phyloP scores from a whole-genome alignment of 768 basidiomycete species.

The Sporobolomyces pararoseus region DNA sequence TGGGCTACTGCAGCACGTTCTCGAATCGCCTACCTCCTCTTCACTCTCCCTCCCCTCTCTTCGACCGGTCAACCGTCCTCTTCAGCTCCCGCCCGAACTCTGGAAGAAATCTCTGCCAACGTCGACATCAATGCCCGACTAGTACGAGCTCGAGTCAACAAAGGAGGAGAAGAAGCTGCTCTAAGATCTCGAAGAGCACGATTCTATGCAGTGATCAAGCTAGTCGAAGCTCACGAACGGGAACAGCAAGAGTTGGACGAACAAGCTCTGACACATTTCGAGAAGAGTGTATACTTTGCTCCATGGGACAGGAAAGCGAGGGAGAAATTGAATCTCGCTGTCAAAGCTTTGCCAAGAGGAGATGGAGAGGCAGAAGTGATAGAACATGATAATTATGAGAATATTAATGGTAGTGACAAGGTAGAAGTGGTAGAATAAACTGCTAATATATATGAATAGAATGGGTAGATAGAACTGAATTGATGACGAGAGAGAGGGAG shows the following conservation, averaged over 20 bases:
- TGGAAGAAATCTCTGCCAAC: conserved; percentile 2
- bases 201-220: not conserved
- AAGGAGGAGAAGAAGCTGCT: conserved; percentile 4
- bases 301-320: conserved; percentile 31
- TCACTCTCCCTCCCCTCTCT: conserved; percentile 16
- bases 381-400: not conserved
- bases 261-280: not conserved
- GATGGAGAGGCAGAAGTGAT: not conserved
- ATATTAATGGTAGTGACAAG: not conserved
- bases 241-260: not conserved
- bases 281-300: conserved; percentile 22
- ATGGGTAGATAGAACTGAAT: not conserved
- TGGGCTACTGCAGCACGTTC: conserved; percentile 27
- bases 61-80: not conserved
- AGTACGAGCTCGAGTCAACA: not conserved
- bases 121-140: conserved; percentile 28
- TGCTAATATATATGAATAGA: not conserved
- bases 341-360: not conserved
- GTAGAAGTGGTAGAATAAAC: not conserved
- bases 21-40: conserved; percentile 18
- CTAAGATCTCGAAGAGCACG: not conserved
- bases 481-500: not conserved
- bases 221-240: conserved; percentile 2
- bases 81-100: not conserved
- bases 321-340: not conserved